phyloP scores from a whole-genome alignment of 345 rosid genomes.

The Salix exigua region DNA sequence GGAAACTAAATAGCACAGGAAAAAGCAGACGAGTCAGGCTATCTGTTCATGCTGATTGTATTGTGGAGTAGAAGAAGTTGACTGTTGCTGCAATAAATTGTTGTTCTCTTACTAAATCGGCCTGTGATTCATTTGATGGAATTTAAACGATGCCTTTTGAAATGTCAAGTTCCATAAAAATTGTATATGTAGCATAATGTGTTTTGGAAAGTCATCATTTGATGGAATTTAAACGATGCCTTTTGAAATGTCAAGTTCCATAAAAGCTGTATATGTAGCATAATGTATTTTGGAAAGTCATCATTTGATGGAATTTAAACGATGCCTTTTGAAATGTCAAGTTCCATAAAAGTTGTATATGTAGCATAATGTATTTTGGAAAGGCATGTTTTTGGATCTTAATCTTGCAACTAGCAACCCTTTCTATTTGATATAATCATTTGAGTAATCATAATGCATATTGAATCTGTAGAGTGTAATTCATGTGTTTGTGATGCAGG shows the following conservation, averaged over 20 bases:
- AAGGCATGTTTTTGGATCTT: neutral
- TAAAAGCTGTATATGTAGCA: neutral
- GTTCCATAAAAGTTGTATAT: neutral
- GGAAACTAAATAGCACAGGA: too few species aligned
- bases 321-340: neutral
- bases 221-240: too few species aligned
- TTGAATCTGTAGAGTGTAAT: neutral
- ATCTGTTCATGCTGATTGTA: too few species aligned
- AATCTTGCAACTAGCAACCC: neutral
- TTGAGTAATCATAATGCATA: neutral
- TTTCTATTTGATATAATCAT: neutral
- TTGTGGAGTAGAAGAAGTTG: neutral
- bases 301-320: neutral
- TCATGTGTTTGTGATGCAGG: conserved; percentile 39
- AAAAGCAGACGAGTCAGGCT: too few species aligned
- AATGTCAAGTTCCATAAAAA: neutral
- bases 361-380: neutral
- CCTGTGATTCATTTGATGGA: neutral
- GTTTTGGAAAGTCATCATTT: neutral
- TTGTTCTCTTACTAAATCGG: neutral
- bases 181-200: neutral
- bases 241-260: neutral
- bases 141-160: neutral
- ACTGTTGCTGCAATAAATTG: neutral
- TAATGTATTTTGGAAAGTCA: neutral